Base-by-base conservation (phyloP, 2,329 filamentous ascomycete genomes). In the Colletotrichum sp. region DNA sequence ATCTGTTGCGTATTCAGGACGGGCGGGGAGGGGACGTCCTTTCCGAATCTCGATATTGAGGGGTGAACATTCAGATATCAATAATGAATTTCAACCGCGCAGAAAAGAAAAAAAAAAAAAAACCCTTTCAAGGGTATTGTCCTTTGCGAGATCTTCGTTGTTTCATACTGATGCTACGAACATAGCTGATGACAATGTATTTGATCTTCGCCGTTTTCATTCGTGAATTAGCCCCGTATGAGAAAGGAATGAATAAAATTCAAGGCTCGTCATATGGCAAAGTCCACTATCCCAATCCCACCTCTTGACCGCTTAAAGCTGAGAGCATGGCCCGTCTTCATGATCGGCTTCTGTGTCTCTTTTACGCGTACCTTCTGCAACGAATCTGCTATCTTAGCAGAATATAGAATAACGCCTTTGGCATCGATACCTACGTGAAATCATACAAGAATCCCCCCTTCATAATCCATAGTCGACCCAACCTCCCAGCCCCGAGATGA, bases 141-240 rank as follows among this genome's bases (percentile, higher is more conserved):
- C 2, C 39, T 12, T 0, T n/a, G 9, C 12, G 39, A 4, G 18
- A 12, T 48, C 9, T n/a, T n/a, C 18, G 3, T 3, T 3, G 1
- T n/a, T 12, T n/a, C 39, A 2, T n/a, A 18, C 18, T 12, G 39
- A 12, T n/a, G 18, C 3, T 12, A n/a, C 5, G 9, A 12, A 12
- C 0, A 3, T n/a, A 48, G 18, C 39, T 10, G 0, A n/a, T 2
- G 2, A 48, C 5, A 48, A n/a, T n/a, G 18, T n/a, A n/a, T n/a
- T 0, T 1, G 18, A 48, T 48, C 39, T 48, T 48, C 39, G 18
- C 1, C 6, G 0, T 7, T 0, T n/a, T 6, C 39, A 48, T 48
- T n/a, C 9, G 5, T n/a, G 5, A 48, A 6, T 12, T n/a, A 12
- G 0, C 18, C 39, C 2, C 39, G 8, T 6, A 0, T 44, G 6